phyloP scores from a whole-genome alignment of 2,329 filamentous ascomycete genomes.

The Simplicillium aogashimaense region DNA sequence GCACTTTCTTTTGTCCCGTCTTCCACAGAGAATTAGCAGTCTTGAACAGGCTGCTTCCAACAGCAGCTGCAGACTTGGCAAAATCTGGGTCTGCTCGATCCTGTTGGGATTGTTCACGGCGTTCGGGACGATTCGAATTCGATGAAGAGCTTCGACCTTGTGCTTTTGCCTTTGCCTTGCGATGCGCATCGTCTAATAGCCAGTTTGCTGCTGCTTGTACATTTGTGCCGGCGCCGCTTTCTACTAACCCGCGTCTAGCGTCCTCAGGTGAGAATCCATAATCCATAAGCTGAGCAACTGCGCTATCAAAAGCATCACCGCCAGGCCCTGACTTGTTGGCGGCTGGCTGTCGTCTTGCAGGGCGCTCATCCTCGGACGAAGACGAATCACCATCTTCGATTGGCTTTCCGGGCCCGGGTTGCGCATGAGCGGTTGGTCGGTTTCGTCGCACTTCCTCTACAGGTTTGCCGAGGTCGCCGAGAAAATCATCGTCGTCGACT shows the following conservation, averaged over 20 bases:
- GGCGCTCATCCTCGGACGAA: constrained; percentile 31
- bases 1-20: constrained; percentile 81
- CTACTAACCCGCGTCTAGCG: constrained; percentile 67
- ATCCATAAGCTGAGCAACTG: constrained; percentile 81
- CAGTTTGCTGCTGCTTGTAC: constrained; percentile 82
- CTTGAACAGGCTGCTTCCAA: constrained; percentile 80
- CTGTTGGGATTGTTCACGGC: constrained; percentile 11
- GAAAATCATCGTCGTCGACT: constrained; percentile 53
- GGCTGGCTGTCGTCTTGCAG: constrained; percentile 10
- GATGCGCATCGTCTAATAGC: constrained; percentile 85
- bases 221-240: constrained; percentile 70
- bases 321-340: constrained; percentile 14
- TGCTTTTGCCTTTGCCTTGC: constrained; percentile 66
- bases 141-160: constrained; percentile 39
- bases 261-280: constrained; percentile 89
- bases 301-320: constrained; percentile 52
- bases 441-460: constrained; percentile 52
- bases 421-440: constrained; percentile 26
- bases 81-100: constrained; percentile 61
- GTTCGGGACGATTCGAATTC: constrained; percentile 15
- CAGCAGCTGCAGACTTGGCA: constrained; percentile 68
- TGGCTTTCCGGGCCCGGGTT: constrained; percentile 42
- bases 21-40: constrained; percentile 95
- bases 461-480: constrained; percentile 54
- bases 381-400: constrained; percentile 41